Conservation (phyloP, 148 eudicot genomes). For the Rhododendron simsii region DNA sequence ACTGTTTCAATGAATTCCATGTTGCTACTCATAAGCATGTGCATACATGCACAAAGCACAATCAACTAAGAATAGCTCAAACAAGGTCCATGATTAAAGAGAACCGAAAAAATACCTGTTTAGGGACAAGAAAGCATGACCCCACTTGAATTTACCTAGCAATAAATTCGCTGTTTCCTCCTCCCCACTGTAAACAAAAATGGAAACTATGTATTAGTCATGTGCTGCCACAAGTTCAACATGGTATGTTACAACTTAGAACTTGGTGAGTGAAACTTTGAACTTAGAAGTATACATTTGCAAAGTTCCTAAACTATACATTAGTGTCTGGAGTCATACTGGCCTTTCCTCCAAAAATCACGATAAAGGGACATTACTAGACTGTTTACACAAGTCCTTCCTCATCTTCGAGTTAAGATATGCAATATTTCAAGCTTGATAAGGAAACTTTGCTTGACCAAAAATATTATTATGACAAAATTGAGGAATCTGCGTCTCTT, state of each 20-base stretch:
- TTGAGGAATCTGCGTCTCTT: not conserved
- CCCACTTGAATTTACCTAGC: constrained; percentile 96
- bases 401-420: not conserved
- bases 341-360: not conserved
- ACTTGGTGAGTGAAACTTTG: not conserved
- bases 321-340: not conserved
- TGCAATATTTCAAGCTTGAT: not conserved
- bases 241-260: not conserved
- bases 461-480: not conserved
- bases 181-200: constrained; percentile 55
- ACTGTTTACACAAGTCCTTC: not conserved
- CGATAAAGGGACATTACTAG: not conserved
- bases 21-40: not conserved
- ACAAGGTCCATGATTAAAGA: not conserved
- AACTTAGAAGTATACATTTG: not conserved
- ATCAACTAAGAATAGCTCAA: not conserved
- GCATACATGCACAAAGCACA: not conserved
- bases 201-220: not conserved
- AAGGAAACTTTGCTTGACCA: not conserved
- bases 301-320: not conserved
- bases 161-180: constrained; percentile 71
- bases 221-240: not conserved
- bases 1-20: not conserved
- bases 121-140: constrained; percentile 93
- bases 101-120: constrained; percentile 41